These are phyloP conservation scores for Ambrosia artemisiifolia DNA, from an alignment of 129 eudicot genomes.

Conservation along the genomic window DNA sequence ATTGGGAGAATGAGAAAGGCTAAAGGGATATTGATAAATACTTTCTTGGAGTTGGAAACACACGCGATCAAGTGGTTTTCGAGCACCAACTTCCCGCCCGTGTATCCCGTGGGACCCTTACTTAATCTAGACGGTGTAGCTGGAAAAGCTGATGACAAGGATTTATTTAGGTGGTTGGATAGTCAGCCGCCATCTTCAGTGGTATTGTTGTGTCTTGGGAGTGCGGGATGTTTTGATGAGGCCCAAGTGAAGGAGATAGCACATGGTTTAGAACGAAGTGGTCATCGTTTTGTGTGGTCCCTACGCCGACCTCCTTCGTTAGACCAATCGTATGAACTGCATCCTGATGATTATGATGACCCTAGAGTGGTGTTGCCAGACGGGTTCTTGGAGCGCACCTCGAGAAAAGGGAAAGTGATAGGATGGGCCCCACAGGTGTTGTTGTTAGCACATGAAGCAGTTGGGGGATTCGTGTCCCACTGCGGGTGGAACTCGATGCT, in stretches of 20 bases:
- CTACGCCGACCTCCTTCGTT: conserved; percentile 20
- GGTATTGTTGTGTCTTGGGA: conserved; percentile 53
- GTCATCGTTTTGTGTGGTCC: conserved; percentile 42
- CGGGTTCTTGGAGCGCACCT: conserved; percentile 43
- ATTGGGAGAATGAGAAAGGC: conserved; percentile 13
- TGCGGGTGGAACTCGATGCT: conserved; percentile 58
- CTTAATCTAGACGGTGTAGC: conserved; percentile 19
- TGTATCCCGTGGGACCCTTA: conserved; percentile 42
- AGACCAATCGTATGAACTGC: neutral
- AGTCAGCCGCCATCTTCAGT: conserved; percentile 42
- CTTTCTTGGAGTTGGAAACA: conserved; percentile 36
- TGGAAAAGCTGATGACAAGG: neutral
- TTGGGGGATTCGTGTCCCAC: conserved; percentile 54
- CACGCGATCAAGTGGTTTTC: conserved; percentile 25
- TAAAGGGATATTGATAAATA: conserved; percentile 34
- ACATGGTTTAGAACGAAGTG: conserved; percentile 36
- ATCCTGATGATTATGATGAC: conserved; percentile 23
- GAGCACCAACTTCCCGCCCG: conserved; percentile 12
- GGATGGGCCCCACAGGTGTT: conserved; percentile 58
- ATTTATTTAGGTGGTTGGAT: conserved; percentile 31
- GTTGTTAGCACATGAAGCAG: conserved; percentile 40
- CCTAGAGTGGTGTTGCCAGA: conserved; percentile 32
- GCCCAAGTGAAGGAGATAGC: conserved; percentile 51
- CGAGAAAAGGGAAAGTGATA: conserved; percentile 41
- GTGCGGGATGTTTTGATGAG: conserved; percentile 36